Conservation (phyloP, 495 filamentous ascomycete genomes). For the Monascus purpureus region DNA sequence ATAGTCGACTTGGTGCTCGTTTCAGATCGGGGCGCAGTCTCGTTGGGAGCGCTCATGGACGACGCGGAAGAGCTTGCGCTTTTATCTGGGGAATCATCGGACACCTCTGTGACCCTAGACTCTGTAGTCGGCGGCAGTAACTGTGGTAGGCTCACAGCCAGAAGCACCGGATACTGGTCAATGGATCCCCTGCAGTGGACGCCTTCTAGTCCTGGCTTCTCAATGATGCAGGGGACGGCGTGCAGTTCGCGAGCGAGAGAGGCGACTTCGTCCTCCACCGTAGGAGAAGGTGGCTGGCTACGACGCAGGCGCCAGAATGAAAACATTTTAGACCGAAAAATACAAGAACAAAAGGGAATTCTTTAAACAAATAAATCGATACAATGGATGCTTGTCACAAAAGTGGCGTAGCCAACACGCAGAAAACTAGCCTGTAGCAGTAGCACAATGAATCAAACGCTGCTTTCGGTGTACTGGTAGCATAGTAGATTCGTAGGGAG, state of each 20-base stretch:
- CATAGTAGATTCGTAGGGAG: conserved; percentile 9
- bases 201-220: conserved; percentile 24
- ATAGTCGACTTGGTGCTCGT: background rate
- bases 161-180: conserved; percentile 33
- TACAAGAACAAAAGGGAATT: conserved; percentile 3
- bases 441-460: conserved; percentile 8
- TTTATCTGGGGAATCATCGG: background rate
- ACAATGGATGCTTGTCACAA: background rate
- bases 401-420: background rate
- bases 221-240: conserved; percentile 17
- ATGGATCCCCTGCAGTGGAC: conserved; percentile 26
- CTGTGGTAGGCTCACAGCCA: conserved; percentile 12
- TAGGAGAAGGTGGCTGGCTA: conserved; percentile 28
- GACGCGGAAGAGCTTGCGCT: no score
- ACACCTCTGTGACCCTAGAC: background rate
- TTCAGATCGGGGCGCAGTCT: no score
- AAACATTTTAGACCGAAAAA: conserved; percentile 12
- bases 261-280: conserved; percentile 28
- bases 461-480: conserved; percentile 6
- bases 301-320: conserved; percentile 14
- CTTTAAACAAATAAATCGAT: conserved; percentile 3
- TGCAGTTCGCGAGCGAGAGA: conserved; percentile 29
- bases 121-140: conserved; percentile 5
- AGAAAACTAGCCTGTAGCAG: conserved; percentile 7
- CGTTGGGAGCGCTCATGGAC: no score